Evolutionary conservation across 2,329 filamentous ascomycete species (phyloP), one percentile per base, ranked within the genome.

Genomic region (Spiromastix sp.): DNA sequence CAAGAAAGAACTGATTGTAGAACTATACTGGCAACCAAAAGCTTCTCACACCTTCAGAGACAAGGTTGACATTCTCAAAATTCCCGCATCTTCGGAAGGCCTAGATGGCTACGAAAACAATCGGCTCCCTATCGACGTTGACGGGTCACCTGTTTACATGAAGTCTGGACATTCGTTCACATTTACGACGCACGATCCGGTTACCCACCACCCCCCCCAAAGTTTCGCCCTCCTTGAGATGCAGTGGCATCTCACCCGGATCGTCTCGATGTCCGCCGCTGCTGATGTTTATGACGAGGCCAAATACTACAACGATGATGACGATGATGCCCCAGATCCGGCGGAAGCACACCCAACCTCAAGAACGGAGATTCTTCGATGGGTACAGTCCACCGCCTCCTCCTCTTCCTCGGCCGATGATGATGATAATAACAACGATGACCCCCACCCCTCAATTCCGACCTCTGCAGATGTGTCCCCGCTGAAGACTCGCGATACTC

Each of bases 181-280:
- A 3, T 5, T 34, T 4, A 26, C 4, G 3, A 34, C 32, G 3
- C 2, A 17, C 10, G 32, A 34, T 21, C 32, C 32, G 19, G 3
- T 4, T 3, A 34, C 22, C 6, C 34, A 20, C 7, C 34, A 26
- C 3, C 34, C 30, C 15, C 34, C 30, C 15, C 34, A 26, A 4
- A 30, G 34, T 21, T 36, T 17, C 12, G 5, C 9, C 5, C 12
- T 36, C 3, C 34, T 36, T 12, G 34, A 36, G 9, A 36, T 36
- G 34, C 21, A 26, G 13, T 36, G 34, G 34, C n/a, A 24, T 31
- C 7, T 36, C 5, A 15, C 30, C 3, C 19, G 34, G 10, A 24
- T 36, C n/a, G 34, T 21, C 3, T 28, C 12, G 16, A 36, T 36
- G 34, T 19, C 17, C 11, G 34, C 18, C 18, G 34, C 27, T 19